These are phyloP conservation scores for Tolypocladium pustulatum DNA, from an alignment of 2,329 filamentous ascomycete species.

Conservation along the genomic window DNA sequence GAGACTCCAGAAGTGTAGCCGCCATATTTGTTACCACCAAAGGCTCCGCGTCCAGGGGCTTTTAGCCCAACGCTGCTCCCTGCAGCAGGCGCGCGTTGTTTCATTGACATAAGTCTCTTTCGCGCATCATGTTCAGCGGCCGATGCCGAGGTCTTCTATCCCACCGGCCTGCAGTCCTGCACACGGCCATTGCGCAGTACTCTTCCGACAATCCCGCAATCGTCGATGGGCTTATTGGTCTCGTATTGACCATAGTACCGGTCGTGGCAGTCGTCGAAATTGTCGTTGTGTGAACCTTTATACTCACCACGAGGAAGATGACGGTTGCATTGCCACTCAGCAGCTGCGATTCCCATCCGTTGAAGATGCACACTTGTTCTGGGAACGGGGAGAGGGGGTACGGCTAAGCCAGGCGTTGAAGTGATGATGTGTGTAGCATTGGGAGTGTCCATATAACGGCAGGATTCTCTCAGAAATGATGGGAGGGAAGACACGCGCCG, in stretches of 20 bases:
- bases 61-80: not conserved
- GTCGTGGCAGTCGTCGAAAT: constrained; percentile 19
- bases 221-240: constrained; percentile 2
- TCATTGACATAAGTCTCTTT: not conserved
- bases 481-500: constrained; percentile 32
- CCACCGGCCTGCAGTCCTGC: not conserved
- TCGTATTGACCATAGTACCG: constrained; percentile 2
- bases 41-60: not conserved
- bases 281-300: constrained; percentile 14
- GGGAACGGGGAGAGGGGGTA: constrained; percentile 15
- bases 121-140: not conserved
- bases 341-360: constrained; percentile 5
- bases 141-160: constrained; percentile 1
- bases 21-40: not conserved
- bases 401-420: constrained; percentile 20
- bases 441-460: constrained; percentile 15
- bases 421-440: constrained; percentile 16
- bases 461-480: constrained; percentile 20
- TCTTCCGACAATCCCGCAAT: not conserved
- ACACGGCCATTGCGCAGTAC: not conserved
- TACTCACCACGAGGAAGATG: constrained; percentile 42
- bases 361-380: constrained; percentile 9
- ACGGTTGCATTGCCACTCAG: constrained; percentile 13
- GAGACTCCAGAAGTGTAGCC: constrained; percentile 16
- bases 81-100: not conserved